Evolutionary conservation across 805 yeast genomes (phyloP).

Genomic region (Zygosaccharomyces bisporus): DNA sequence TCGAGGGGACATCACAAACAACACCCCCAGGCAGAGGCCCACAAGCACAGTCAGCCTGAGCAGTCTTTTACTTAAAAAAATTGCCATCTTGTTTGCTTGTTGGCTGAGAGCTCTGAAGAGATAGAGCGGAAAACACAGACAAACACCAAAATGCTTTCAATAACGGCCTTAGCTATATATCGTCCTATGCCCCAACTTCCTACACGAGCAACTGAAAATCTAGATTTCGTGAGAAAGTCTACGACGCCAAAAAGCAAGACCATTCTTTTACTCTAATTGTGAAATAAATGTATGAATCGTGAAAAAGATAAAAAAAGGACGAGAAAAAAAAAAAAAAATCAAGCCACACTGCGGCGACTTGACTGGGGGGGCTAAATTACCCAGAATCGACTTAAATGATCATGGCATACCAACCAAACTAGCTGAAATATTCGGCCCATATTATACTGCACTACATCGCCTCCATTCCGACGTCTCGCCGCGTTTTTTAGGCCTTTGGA

Average conservation of each 20-base stretch:
- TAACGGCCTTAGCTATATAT: not conserved
- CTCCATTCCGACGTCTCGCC: not conserved
- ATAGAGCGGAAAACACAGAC: not conserved
- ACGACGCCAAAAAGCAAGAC: conserved; percentile 4
- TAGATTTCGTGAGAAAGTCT: conserved; percentile 5
- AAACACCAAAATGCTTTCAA: not conserved
- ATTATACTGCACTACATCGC: not conserved
- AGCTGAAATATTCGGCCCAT: too few relatives aligned
- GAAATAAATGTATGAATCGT: not conserved
- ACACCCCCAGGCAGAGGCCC: conserved; percentile 12
- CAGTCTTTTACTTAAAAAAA: conserved; percentile 25
- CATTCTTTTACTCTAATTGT: conserved; percentile 1
- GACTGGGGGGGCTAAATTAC: too few relatives aligned
- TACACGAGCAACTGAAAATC: not conserved
- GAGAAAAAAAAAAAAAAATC: not conserved
- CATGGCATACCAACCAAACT: too few relatives aligned
- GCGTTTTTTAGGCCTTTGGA: conserved; percentile 2
- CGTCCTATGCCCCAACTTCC: not conserved
- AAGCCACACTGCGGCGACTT: not conserved
- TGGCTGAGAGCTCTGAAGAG: not conserved
- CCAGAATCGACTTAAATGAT: not conserved
- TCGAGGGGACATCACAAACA: conserved; percentile 14
- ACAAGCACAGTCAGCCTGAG: conserved; percentile 19
- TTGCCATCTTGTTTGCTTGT: conserved; percentile 14
- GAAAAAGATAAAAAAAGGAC: not conserved